Evolutionary conservation across 1,284 basidiomycete genomes (phyloP), one percentile per base, ranked within the genome.

Genomic region (Amylostereum chailletii): DNA sequence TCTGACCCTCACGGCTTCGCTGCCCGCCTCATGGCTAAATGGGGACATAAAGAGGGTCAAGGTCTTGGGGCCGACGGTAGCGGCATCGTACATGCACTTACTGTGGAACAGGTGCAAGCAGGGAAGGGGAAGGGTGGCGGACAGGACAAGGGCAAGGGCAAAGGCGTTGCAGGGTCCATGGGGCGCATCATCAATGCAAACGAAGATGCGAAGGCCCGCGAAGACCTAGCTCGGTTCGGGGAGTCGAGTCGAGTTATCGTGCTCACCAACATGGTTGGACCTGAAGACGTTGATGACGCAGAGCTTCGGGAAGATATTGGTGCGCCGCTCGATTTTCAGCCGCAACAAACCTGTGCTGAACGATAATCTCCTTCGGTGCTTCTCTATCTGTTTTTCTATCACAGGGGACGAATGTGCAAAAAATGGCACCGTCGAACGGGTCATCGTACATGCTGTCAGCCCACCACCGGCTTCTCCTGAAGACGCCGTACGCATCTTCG

Each of bases 21-120:
- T 19, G 80, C 82, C 9, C 80, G 86, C 30, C 63, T 90, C 52
- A 92, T 93, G 90, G 85, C 88, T 4, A 94, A 92, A 68, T 95
- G 89, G 88, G 94, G 94, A 0, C 92, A 96, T 66, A 88, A 89
- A 61, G 87, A 93, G 61, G 94, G 94, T 1, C 84, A 93, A 66
- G 94, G 91, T 8, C 76, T 96, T 2, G 94, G 93, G 44, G 83
- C 77, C 0, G 82, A 86, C 53, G 88, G 84, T 2, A 77, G 78
- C 8, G 94, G 94, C 4, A 94, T 96, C 49, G 79, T 92, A 41
- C 86, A 94, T 51, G 90, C 94, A 2, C 76, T 97, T 34, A 76
- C 81, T 0, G 84, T 94, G 30, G 88, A 94, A 58, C 83, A 83
- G 59, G 69, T 83, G 2, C 62, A 66, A 2, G 64, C 66, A 34